Evolutionary conservation across 2,329 filamentous ascomycete genomes (phyloP).

Genomic region (Zymoseptoria brevis): DNA sequence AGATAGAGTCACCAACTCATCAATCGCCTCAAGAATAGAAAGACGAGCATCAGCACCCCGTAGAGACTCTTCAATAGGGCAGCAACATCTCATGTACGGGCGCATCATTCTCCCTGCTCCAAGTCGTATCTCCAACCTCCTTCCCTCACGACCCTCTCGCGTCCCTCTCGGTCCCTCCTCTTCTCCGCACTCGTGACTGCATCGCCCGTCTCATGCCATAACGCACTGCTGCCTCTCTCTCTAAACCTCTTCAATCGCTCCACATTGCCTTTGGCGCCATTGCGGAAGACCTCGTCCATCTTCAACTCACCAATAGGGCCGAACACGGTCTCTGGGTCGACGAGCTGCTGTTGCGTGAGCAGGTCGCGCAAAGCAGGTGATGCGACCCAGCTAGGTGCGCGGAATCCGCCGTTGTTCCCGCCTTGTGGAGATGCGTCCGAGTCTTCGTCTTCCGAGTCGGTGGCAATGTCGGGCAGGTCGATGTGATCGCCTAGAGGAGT

Average conservation of each 20-base stretch:
- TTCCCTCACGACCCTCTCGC: conserved; percentile 71
- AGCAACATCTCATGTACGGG: neutral
- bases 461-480: conserved; percentile 88
- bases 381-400: conserved; percentile 76
- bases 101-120: neutral
- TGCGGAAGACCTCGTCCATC: conserved; percentile 91
- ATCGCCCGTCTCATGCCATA: conserved; percentile 72
- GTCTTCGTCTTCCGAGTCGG: conserved; percentile 85
- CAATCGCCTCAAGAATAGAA: neutral
- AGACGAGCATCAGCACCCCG: neutral
- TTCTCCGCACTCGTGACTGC: conserved; percentile 82
- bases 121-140: conserved; percentile 70
- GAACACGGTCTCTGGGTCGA: conserved; percentile 80
- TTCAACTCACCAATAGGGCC: conserved; percentile 79
- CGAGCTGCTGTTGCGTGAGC: conserved; percentile 71
- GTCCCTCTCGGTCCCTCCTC: conserved; percentile 65
- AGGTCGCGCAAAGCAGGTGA: conserved; percentile 71
- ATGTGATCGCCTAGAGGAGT: conserved; percentile 79
- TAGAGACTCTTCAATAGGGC: neutral
- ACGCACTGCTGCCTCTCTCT: conserved; percentile 83
- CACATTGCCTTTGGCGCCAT: conserved; percentile 56
- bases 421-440: conserved; percentile 44
- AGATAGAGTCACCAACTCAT: neutral
- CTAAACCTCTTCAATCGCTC: conserved; percentile 82
- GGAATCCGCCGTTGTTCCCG: conserved; percentile 42